Base-by-base conservation (phyloP, 2,329 filamentous ascomycete species). In the Parascedosporium putredinis region DNA sequence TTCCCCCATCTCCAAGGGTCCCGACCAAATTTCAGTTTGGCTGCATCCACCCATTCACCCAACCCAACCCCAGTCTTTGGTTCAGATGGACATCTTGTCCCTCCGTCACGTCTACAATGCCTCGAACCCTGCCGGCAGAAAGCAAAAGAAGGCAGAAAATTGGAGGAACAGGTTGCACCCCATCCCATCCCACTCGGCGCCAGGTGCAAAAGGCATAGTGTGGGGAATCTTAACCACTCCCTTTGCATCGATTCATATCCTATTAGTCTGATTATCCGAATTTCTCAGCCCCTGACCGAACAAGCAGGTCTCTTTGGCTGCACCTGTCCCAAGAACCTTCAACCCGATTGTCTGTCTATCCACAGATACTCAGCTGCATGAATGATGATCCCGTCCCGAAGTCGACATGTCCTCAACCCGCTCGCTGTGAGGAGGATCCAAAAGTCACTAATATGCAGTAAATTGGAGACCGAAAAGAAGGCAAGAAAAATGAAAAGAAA, bases 191-290 rank as follows among this genome's bases (percentile, higher is more conserved):
- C 36, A 40, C 36, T 40, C 18, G 36, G 22, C 16, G 12, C 18
- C 36, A 27, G 31, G 18, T 33, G 22, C 10, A 48, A 48, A 38
- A 16, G 22, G 45, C 22, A 38, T 38, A 48, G 45, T 18, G 45
- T 48, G 45, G 45, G 31, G 22, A 34, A 31, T 24, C 27, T 23
- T n/a, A n/a, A n/a, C n/a, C n/a, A n/a, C n/a, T n/a, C n/a, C n/a
- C n/a, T n/a, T n/a, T n/a, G n/a, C n/a, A n/a, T n/a, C n/a, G n/a
- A n/a, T n/a, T n/a, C n/a, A n/a, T n/a, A n/a, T n/a, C n/a, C 20
- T n/a, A 24, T 14, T 14, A 44, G 8, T 8, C n/a, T n/a, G n/a
- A n/a, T n/a, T n/a, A n/a, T n/a, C 3, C 25, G 4, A n/a, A n/a
- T 25, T 16, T 18, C 25, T n/a, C 25, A 10, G 27, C n/a, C 22